Base-by-base conservation (phyloP, 1,284 basidiomycete genomes). In the Ganoderma leucocontextum region DNA sequence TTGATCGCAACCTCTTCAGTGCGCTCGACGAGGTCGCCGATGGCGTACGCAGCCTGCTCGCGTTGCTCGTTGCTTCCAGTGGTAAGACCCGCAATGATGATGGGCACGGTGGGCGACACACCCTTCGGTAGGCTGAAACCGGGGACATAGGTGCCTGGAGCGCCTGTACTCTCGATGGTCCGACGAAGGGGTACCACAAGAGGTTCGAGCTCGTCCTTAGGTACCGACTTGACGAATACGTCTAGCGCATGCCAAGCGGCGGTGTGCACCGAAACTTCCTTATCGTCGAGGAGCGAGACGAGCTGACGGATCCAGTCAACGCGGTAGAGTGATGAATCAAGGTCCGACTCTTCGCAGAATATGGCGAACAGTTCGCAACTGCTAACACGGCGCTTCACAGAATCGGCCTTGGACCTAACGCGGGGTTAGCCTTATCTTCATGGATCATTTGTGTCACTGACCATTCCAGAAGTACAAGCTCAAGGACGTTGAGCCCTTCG, bases 251-350 rank as follows among this genome's bases (percentile, higher is more conserved):
- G 84, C 90, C 93, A 95, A 1, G 97, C 95, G 0, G 93, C 91
- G 2, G 89, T 91, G 74, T 97, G 91, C 6, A 99, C 95, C 0
- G 83, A 79, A 1, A 89, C 83, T 70, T 91, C 86, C 8, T 84
- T 81, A 77, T 99, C 97, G 75, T 97, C 97, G 69, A 98, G 85
- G 4, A 95, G 82, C 0, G 95, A 89, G 4, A 99, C 85, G 17
- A 99, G 86, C 75, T 96, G 95, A n/a, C 97, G 91, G 68, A 99
- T 89, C 96, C 97, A 99, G 80, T 99, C 96, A 66, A 96, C 85
- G 19, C 94, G 89, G 80, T 99, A 99, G 19, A 95, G 79, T 0
- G 92, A 90, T 0, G 89, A 87, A 77, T 98, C 96, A 52, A 94
- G 82, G 58, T 91, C 87, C 5, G 92, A 92, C 64, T 89, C 91